Conservation (phyloP, 768 basidiomycete genomes). For the Boletus sensibilis region DNA sequence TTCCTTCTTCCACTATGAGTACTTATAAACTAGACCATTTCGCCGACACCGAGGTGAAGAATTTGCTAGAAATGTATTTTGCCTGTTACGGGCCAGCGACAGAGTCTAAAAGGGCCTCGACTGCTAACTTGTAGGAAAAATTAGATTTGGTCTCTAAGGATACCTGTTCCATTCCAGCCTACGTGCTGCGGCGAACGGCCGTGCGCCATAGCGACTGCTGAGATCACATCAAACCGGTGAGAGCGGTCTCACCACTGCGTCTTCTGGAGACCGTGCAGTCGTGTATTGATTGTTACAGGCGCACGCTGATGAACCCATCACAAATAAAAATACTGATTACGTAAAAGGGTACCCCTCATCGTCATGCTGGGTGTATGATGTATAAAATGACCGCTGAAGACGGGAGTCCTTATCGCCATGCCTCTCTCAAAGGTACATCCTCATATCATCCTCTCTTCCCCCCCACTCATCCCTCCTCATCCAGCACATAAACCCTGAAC, state of each 20-base stretch:
- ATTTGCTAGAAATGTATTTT: background rate
- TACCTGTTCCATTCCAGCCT: background rate
- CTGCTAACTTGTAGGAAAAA: too few relatives aligned
- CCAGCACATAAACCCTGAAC: slow-evolving; percentile 68
- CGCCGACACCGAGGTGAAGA: background rate
- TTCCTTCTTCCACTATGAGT: background rate
- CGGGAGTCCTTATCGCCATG: slow-evolving; percentile 37
- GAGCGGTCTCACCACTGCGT: background rate
- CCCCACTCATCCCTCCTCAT: background rate
- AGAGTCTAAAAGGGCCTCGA: background rate
- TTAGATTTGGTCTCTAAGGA: background rate
- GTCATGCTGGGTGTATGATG: too few relatives aligned
- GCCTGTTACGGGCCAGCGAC: background rate
- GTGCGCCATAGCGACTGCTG: background rate
- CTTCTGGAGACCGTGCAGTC: too few relatives aligned
- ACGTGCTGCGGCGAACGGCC: background rate
- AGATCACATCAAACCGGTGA: background rate
- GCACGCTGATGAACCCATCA: too few relatives aligned
- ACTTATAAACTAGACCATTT: background rate
- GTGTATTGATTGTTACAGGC: too few relatives aligned
- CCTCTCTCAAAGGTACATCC: slow-evolving; percentile 55
- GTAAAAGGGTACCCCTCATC: background rate
- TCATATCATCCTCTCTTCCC: background rate
- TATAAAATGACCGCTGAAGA: background rate
- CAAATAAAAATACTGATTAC: background rate